Evolutionary conservation across 2,329 filamentous ascomycete species (phyloP).

Genomic region (Talaromyces atroroseus): DNA sequence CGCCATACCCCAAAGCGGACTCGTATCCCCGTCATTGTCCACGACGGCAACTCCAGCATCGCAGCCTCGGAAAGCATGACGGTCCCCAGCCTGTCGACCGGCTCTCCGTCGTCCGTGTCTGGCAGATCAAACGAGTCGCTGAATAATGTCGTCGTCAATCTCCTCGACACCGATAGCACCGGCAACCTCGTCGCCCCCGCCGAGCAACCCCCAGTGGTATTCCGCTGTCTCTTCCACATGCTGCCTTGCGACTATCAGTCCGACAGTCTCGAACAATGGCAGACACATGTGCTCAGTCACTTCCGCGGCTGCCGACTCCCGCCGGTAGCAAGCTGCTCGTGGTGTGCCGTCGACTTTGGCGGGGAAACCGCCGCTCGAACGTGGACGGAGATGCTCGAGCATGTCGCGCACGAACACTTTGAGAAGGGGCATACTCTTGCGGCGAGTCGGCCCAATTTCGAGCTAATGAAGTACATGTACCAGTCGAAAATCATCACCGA

Average conservation of each 20-base stretch:
- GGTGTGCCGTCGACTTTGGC: constrained; percentile 28
- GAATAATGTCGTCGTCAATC: constrained; percentile 15
- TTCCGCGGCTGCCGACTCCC: constrained; percentile 39
- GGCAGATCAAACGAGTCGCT: constrained; percentile 19
- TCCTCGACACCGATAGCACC: constrained; percentile 26
- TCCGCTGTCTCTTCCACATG: constrained; percentile 42
- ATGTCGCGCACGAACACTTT: constrained; percentile 38
- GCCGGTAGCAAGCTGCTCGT: constrained; percentile 37
- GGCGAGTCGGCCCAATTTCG: constrained; percentile 37
- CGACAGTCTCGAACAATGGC: constrained; percentile 35
- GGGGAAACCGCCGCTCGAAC: constrained; percentile 20
- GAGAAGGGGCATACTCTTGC: constrained; percentile 37
- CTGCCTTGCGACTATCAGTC: constrained; percentile 40
- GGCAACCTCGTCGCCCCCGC: constrained; percentile 24
- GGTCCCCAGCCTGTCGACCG: constrained; percentile 27
- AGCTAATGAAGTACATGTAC: constrained; percentile 43
- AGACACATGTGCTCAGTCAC: constrained; percentile 41
- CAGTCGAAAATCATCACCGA: constrained; percentile 37
- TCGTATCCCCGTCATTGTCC: constrained; percentile 5
- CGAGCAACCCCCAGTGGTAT: constrained; percentile 15
- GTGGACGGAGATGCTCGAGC: constrained; percentile 40
- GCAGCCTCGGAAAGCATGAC: constrained; percentile 9
- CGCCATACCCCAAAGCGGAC: constrained; percentile 3
- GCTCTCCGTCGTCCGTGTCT: constrained; percentile 24
- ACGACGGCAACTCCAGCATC: constrained; percentile 5